Evolutionary conservation across 257 asterid species (phyloP).

Genomic region (Haberlea rhodopensis): DNA sequence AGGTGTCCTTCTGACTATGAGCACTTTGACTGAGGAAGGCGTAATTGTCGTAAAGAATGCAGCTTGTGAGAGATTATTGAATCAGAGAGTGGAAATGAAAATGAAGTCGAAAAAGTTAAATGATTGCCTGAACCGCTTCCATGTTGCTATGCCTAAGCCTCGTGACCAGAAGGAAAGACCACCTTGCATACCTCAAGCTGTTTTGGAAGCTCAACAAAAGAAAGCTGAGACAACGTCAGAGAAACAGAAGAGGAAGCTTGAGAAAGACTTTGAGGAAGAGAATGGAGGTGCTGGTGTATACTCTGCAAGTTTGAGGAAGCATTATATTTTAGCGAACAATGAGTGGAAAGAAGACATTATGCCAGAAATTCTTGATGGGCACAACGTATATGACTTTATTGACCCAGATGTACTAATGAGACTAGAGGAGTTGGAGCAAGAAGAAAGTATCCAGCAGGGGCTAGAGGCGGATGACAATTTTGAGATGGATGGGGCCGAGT

Average conservation of each 20-base stretch:
- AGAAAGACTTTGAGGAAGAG: slow-evolving; percentile 86
- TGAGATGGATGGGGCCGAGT: slow-evolving; percentile 86
- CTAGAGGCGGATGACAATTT: slow-evolving; percentile 62
- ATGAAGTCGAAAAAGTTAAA: slow-evolving; percentile 87
- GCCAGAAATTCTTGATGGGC: slow-evolving; percentile 92
- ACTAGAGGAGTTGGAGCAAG: slow-evolving; percentile 88
- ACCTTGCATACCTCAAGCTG: slow-evolving; percentile 75
- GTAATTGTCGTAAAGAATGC: slow-evolving; percentile 85
- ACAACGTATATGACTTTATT: slow-evolving; percentile 83
- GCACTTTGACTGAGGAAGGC: slow-evolving; percentile 91
- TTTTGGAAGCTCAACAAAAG: slow-evolving; percentile 72
- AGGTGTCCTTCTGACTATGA: slow-evolving; percentile 82
- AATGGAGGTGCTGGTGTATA: slow-evolving; percentile 99
- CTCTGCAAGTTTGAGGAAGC: slow-evolving; percentile 91
- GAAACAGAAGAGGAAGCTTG: slow-evolving; percentile 70
- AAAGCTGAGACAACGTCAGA: slow-evolving; percentile 51
- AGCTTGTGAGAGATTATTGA: slow-evolving; percentile 85
- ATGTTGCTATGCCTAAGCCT: slow-evolving; percentile 87
- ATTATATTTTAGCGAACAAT: slow-evolving; percentile 68
- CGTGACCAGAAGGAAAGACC: slow-evolving; percentile 90
- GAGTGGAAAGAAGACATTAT: slow-evolving; percentile 90
- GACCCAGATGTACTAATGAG: slow-evolving; percentile 86
- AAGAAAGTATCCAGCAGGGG: slow-evolving; percentile 80
- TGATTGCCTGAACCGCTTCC: slow-evolving; percentile 88
- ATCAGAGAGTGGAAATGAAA: slow-evolving; percentile 88